phyloP scores from a whole-genome alignment of 352 stramenopile species.

The Blastocystis sp. region DNA sequence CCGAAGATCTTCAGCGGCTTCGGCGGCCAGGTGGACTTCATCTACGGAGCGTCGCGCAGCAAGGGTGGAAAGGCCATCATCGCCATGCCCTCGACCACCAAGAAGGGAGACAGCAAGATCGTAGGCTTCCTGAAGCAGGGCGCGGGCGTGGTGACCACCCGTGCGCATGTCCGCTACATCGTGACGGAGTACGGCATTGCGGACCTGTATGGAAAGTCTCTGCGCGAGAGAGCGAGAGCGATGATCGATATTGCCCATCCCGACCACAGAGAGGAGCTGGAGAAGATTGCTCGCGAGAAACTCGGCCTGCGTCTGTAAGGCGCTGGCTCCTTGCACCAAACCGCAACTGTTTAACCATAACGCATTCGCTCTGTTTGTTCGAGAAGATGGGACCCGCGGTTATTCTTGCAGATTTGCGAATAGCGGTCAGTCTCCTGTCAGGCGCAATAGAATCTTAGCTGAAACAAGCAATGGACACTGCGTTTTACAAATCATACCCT shows the following conservation, averaged over 20 bases:
- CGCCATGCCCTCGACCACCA: slow-evolving; percentile 72
- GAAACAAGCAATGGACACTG: slow-evolving; percentile 15
- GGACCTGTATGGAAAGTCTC: slow-evolving; percentile 71
- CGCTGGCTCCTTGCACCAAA: neutral
- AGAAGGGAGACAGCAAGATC: slow-evolving; percentile 72
- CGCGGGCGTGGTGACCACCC: slow-evolving; percentile 73
- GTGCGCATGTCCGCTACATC: slow-evolving; percentile 73
- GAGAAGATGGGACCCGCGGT: no score
- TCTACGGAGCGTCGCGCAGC: slow-evolving; percentile 71
- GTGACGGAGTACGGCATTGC: slow-evolving; percentile 74
- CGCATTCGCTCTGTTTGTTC: no score
- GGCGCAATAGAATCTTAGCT: no score
- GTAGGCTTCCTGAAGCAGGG: slow-evolving; percentile 71
- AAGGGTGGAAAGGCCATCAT: slow-evolving; percentile 73
- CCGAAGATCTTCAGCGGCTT: slow-evolving; percentile 73
- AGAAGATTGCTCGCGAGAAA: slow-evolving; percentile 52
- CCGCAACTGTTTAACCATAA: no score
- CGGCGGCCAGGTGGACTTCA: slow-evolving; percentile 74
- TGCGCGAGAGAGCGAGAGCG: slow-evolving; percentile 71
- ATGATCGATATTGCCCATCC: slow-evolving; percentile 74
- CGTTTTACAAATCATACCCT: slow-evolving; percentile 36
- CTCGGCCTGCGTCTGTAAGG: slow-evolving; percentile 16
- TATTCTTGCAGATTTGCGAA: no score
- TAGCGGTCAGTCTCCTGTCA: no score
- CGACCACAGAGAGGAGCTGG: slow-evolving; percentile 72